These are phyloP conservation scores for Brassica carinata DNA, from an alignment of 345 rosid genomes.

Conservation along the genomic window DNA sequence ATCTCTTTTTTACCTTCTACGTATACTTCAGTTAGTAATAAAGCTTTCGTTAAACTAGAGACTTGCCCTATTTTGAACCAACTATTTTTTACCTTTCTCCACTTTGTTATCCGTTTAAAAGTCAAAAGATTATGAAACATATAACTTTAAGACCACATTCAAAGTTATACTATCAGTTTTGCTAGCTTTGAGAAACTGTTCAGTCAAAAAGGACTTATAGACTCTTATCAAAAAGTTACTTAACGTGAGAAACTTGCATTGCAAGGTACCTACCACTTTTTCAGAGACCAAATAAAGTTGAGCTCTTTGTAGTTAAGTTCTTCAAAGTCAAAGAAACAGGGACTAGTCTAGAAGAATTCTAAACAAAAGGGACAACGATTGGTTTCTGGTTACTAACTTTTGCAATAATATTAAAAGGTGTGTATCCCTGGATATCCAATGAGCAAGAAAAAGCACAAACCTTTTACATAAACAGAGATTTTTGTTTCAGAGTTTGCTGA, in stretches of 20 bases:
- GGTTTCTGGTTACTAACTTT: not conserved
- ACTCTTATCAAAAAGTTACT: slow-evolving; percentile 17
- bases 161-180: not conserved
- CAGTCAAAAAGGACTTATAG: slow-evolving; percentile 1
- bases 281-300: not conserved
- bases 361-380: not conserved
- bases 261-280: slow-evolving; percentile 18
- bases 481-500: slow-evolving; percentile 4
- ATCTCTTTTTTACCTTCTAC: slow-evolving; percentile 16
- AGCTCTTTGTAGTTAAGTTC: not conserved
- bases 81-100: not conserved
- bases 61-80: slow-evolving; percentile 19
- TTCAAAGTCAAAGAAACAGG: not conserved
- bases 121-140: slow-evolving; percentile 12
- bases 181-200: not conserved
- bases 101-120: slow-evolving; percentile 16
- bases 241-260: slow-evolving; percentile 31
- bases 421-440: not conserved
- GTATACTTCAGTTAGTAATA: slow-evolving; percentile 21
- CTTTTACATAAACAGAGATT: not conserved
- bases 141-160: slow-evolving; percentile 1
- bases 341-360: not conserved
- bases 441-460: not conserved
- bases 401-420: not conserved
- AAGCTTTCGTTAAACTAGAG: slow-evolving; percentile 32